Conservation (phyloP, 1,139 yeast species). For the Sugiyamaella xylanicola region DNA sequence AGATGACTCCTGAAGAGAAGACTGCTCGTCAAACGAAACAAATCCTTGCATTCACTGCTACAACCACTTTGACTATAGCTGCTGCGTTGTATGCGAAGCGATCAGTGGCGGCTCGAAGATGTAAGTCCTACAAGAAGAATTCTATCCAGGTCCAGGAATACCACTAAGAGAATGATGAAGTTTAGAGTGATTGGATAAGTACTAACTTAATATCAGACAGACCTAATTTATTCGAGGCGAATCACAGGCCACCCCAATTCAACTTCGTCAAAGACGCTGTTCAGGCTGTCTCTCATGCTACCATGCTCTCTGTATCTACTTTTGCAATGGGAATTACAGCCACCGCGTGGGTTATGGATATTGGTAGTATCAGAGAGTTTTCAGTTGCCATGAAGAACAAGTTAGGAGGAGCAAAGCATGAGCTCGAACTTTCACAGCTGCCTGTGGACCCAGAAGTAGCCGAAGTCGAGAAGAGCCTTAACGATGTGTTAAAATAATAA, state of each 20-base stretch:
- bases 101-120: conserved; percentile 72
- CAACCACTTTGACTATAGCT: conserved; percentile 70
- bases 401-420: conserved; percentile 61
- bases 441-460: conserved; percentile 72
- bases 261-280: conserved; percentile 83
- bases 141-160: too few species aligned
- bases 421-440: conserved; percentile 50
- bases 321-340: conserved; percentile 76
- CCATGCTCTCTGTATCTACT: conserved; percentile 70
- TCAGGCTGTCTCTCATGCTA: conserved; percentile 81
- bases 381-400: conserved; percentile 65
- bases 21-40: conserved; percentile 60
- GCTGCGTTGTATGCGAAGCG: conserved; percentile 75
- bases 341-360: conserved; percentile 76
- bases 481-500: conserved; percentile 26
- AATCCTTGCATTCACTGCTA: conserved; percentile 69
- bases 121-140: conserved; percentile 49
- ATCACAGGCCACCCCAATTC: conserved; percentile 82
- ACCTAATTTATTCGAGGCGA: conserved; percentile 81
- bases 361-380: conserved; percentile 68
- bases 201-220: conserved; percentile 45
- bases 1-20: conserved; percentile 19
- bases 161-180: too few species aligned
- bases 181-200: too few species aligned
- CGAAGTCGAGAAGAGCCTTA: conserved; percentile 54